Evolutionary conservation across 1,139 yeast species (phyloP).

Genomic region (Suhomyces choctaworum): DNA sequence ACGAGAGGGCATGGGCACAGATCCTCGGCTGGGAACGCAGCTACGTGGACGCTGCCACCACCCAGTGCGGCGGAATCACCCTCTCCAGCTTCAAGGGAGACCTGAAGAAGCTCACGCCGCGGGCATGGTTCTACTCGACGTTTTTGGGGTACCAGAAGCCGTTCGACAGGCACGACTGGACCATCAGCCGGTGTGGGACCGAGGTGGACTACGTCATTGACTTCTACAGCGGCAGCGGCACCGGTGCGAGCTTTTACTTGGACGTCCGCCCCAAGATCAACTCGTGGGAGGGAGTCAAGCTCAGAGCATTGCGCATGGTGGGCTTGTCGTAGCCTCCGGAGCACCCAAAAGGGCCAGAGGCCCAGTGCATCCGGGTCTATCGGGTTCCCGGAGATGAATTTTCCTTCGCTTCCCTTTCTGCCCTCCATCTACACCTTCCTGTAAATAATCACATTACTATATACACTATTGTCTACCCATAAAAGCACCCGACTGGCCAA

Average conservation of each 20-base stretch:
- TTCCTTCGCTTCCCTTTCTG: not conserved
- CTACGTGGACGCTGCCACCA: slow-evolving; percentile 50
- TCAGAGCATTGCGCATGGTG: slow-evolving; percentile 61
- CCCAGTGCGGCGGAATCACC: slow-evolving; percentile 77
- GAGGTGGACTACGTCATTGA: slow-evolving; percentile 90
- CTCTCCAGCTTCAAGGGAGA: slow-evolving; percentile 89
- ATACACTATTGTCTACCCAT: slow-evolving; percentile 44
- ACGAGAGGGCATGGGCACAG: slow-evolving; percentile 89
- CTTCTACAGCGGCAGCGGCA: slow-evolving; percentile 70
- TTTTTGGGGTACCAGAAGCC: slow-evolving; percentile 72
- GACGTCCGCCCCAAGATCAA: slow-evolving; percentile 93
- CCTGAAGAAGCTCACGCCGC: slow-evolving; percentile 78
- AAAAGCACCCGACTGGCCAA: slow-evolving; percentile 60
- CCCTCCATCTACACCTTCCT: not conserved
- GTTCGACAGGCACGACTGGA: slow-evolving; percentile 97
- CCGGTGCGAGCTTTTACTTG: slow-evolving; percentile 65
- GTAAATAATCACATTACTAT: slow-evolving; percentile 11
- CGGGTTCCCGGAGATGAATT: too few relatives aligned
- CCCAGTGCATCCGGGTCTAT: too few relatives aligned
- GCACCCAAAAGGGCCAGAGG: too few relatives aligned
- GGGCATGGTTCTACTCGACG: slow-evolving; percentile 72
- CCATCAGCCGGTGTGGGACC: slow-evolving; percentile 81
- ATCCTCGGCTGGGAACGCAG: slow-evolving; percentile 79
- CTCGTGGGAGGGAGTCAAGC: slow-evolving; percentile 71
- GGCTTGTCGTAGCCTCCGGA: too few relatives aligned